phyloP scores from a whole-genome alignment of 805 yeast species.

The Sugiyamaella qingdaonensis region DNA sequence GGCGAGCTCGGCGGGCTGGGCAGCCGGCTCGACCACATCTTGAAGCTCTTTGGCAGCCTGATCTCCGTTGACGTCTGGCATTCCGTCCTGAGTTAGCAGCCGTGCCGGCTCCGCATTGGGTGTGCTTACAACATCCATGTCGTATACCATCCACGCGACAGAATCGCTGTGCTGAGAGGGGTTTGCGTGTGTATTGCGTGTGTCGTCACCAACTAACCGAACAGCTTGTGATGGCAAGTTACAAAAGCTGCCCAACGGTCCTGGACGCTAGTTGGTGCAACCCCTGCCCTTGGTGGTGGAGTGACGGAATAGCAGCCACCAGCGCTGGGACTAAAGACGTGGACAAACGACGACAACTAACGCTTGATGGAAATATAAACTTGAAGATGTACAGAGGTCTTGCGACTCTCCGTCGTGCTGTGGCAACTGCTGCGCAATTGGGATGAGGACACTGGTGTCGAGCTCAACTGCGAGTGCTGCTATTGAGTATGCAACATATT shows the following conservation, averaged over 20 bases:
- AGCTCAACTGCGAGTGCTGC: too few relatives aligned
- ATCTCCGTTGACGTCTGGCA: not conserved
- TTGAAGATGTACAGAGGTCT: too few relatives aligned
- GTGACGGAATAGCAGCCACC: not conserved
- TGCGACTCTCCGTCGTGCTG: too few relatives aligned
- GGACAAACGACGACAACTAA: too few relatives aligned
- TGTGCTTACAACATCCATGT: conserved; percentile 14
- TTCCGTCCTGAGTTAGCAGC: conserved; percentile 2
- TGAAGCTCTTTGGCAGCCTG: not conserved
- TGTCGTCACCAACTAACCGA: not conserved
- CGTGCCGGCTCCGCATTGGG: not conserved
- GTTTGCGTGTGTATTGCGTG: not conserved
- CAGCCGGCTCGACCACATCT: not conserved
- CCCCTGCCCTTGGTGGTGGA: not conserved
- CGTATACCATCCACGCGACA: not conserved
- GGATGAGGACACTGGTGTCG: too few relatives aligned
- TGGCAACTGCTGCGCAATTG: too few relatives aligned
- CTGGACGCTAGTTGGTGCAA: not conserved
- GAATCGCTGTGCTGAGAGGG: not conserved
- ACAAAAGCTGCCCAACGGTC: not conserved
- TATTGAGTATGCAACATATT: too few relatives aligned
- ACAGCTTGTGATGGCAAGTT: conserved; percentile 1
- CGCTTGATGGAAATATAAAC: too few relatives aligned
- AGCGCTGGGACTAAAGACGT: too few relatives aligned
- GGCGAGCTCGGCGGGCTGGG: conserved; percentile 9